A percentile compares a stretch with the other conserved stretches of the same genome.
Conservation (phyloP, 1,139 yeast species). For the Arxiozyma slooffiae region DNA sequence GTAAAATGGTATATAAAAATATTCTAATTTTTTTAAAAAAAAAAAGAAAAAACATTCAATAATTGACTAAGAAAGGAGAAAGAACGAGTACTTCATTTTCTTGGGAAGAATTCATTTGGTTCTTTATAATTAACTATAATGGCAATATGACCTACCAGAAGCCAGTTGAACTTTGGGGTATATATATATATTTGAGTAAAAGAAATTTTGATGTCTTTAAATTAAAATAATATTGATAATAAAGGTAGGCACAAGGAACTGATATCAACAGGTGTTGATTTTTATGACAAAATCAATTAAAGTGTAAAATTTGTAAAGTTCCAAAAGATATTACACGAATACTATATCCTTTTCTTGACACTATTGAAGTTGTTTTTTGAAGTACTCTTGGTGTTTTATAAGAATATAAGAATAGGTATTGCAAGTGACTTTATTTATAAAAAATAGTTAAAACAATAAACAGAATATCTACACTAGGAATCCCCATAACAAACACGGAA, state of each 20-base stretch:
- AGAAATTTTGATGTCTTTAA: constrained; percentile 18
- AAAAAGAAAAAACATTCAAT: not conserved
- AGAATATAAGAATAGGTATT: constrained; percentile 43
- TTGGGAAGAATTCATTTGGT: constrained; percentile 50
- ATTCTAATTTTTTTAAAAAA: not conserved
- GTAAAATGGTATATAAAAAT: not conserved
- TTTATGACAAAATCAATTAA: constrained; percentile 20
- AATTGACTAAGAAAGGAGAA: not conserved
- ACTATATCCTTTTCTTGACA: constrained; percentile 55
- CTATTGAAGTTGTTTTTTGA: constrained; percentile 40
- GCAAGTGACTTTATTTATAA: constrained; percentile 64
- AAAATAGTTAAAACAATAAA: constrained; percentile 9
- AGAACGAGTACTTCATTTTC: not conserved
- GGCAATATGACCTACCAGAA: constrained; percentile 69
- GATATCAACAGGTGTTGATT: constrained; percentile 20
- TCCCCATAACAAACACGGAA: constrained; percentile 30
- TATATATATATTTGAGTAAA: constrained; percentile 33
- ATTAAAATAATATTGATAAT: constrained; percentile 26
- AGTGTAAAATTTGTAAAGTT: constrained; percentile 65
- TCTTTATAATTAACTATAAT: constrained; percentile 64
- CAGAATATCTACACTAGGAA: constrained; percentile 5
- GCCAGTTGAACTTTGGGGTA: constrained; percentile 45
- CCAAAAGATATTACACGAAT: constrained; percentile 66
- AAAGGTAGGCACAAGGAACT: constrained; percentile 17
- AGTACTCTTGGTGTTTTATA: constrained; percentile 52